Conservation (phyloP, 202 grass and related monocot genomes). For the Panicum hallii region DNA sequence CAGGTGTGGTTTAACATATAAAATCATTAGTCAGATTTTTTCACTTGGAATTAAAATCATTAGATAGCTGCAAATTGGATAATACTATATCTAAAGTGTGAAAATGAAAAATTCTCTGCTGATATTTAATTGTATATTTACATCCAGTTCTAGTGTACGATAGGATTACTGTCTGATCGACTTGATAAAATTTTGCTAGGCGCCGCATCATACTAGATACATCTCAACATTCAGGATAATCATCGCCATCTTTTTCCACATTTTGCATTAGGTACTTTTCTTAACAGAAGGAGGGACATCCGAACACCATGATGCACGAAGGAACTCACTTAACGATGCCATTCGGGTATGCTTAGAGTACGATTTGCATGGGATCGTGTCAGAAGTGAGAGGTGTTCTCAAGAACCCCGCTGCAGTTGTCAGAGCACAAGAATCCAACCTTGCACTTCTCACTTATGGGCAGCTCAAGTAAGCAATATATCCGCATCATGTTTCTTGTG, state of each 20-base stretch:
- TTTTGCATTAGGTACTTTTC: slow-evolving; percentile 73
- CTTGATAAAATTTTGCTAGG: neutral
- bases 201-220: neutral
- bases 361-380: slow-evolving; percentile 85
- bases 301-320: slow-evolving; percentile 65
- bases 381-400: slow-evolving; percentile 73
- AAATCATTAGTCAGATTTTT: neutral
- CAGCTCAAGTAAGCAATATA: slow-evolving; percentile 77
- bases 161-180: neutral
- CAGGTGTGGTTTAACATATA: neutral
- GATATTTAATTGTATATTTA: slow-evolving; percentile 5
- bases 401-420: slow-evolving; percentile 66
- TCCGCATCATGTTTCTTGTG: neutral
- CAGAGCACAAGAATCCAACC: slow-evolving; percentile 78
- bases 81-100: neutral
- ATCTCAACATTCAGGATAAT: neutral
- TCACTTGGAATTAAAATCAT: neutral
- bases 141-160: neutral
- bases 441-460: slow-evolving; percentile 79
- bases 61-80: neutral
- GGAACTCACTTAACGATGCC: slow-evolving; percentile 78
- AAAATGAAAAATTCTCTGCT: neutral
- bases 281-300: slow-evolving; percentile 72
- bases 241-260: neutral
- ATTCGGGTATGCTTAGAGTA: slow-evolving; percentile 60